These are phyloP conservation scores for Aspergillus asperescens DNA, from an alignment of 495 filamentous ascomycete species.

Conservation along the genomic window DNA sequence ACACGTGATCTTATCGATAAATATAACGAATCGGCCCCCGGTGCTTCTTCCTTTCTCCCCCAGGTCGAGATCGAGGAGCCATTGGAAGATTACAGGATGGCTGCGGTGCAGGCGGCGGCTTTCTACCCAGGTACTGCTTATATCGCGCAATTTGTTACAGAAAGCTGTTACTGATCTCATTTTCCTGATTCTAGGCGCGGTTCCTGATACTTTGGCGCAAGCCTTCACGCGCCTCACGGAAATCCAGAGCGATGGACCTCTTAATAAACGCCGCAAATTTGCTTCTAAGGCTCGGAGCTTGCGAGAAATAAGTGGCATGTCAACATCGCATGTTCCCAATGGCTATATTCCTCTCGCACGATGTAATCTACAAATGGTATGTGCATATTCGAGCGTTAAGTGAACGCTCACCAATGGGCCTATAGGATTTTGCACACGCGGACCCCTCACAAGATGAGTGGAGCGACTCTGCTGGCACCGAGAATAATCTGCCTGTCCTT, in stretches of 20 bases:
- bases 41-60: not conserved
- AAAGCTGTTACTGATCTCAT: constrained; percentile 1
- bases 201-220: constrained; percentile 23
- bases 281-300: constrained; percentile 20
- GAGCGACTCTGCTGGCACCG: not conserved
- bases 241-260: constrained; percentile 16
- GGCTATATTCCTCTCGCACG: constrained; percentile 39
- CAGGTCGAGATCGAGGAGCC: not conserved
- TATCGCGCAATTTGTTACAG: constrained; percentile 2
- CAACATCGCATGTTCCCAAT: constrained; percentile 19
- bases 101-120: constrained; percentile 20
- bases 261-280: constrained; percentile 38
- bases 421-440: constrained; percentile 19
- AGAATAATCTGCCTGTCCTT: constrained; percentile 20
- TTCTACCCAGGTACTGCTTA: constrained; percentile 20
- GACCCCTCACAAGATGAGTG: not conserved
- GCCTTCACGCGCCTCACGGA: constrained; percentile 19
- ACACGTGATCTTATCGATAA: constrained; percentile 29
- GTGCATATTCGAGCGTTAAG: not conserved
- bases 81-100: constrained; percentile 21
- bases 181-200: constrained; percentile 19
- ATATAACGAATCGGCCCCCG: not conserved
- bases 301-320: constrained; percentile 16
- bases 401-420: not conserved
- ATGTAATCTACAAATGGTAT: constrained; percentile 31